Evolutionary conservation across 2,329 filamentous ascomycete genomes (phyloP), one percentile per base, ranked within the genome.

Genomic region (Xylariaceae sp.): DNA sequence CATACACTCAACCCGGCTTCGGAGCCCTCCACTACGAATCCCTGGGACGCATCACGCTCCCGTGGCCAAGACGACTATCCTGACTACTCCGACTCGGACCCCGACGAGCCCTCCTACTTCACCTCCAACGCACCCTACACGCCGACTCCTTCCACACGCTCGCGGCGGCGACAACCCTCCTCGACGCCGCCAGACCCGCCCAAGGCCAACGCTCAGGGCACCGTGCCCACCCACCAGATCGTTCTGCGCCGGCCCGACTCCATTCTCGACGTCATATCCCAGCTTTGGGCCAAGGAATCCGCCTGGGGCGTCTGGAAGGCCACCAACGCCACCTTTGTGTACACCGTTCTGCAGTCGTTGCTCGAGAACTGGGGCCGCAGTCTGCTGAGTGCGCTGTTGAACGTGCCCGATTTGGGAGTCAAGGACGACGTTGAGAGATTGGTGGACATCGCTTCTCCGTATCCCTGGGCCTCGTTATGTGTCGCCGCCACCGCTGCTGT

Each of bases 261-360:
- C 1, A 76, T 97, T 49, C 80, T 91, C 60, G 90, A 96, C 58
- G 89, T 94, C 2, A 81, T 99, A 52, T 85, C 85, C 6, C 87
- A 95, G 65, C 73, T 97, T 17, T 97, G 94, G 89, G 80, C 86
- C 42, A 92, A 87, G 59, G 92, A 95, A 66, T 89, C 90, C 33
- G 86, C 86, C 0, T 91, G 90, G 78, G 94, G 94, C 5, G 85
- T 96, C 5, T 99, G 92, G 91, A 96, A 96, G 68, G 84, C 86
- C 9, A 89, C 90, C 35, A 97, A 97, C 66, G 83, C 88, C 12
- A 95, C 90, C 1, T 99, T 97, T 63, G 76, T 97, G 44, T 96
- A 97, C 71, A 88, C 85, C 0, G 82, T 96, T 42, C 77, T 97
- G 15, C 82, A 91, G 54, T 90, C 90, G 11, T 86, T 95, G 7